phyloP scores from a whole-genome alignment of 2,329 filamentous ascomycete species.

The Fusarium avenaceum region DNA sequence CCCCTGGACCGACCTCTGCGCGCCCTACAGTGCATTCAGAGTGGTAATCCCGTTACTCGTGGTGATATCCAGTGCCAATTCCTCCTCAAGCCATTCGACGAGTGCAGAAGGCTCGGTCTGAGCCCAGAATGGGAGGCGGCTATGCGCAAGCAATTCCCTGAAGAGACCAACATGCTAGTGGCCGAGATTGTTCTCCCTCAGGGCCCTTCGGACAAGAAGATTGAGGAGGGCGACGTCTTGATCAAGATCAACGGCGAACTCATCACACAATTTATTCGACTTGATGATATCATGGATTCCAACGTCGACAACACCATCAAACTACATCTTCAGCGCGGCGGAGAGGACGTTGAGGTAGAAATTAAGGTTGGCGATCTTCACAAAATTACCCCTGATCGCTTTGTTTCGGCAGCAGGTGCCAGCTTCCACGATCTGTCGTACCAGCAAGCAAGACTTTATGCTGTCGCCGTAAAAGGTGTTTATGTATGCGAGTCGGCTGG shows the following conservation, averaged over 20 bases:
- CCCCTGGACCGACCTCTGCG: constrained; percentile 91
- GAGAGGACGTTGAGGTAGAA: constrained; percentile 86
- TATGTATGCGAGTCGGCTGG: constrained; percentile 96
- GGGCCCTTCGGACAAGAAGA: constrained; percentile 86
- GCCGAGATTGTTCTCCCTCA: constrained; percentile 94
- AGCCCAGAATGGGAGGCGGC: constrained; percentile 88
- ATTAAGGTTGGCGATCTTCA: constrained; percentile 91
- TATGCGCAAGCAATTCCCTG: constrained; percentile 85
- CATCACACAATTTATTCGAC: constrained; percentile 89
- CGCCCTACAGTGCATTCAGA: constrained; percentile 87
- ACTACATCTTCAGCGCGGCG: constrained; percentile 88
- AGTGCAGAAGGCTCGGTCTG: constrained; percentile 90
- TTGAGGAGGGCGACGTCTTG: constrained; percentile 94
- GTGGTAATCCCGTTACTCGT: constrained; percentile 80
- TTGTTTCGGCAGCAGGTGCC: constrained; percentile 92
- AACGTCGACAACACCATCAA: constrained; percentile 84
- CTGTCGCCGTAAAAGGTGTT: constrained; percentile 90
- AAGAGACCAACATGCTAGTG: constrained; percentile 96
- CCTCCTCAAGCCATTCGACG: constrained; percentile 96
- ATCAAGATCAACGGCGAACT: constrained; percentile 94
- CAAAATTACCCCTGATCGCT: constrained; percentile 93
- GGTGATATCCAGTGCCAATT: constrained; percentile 99
- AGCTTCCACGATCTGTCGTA: constrained; percentile 98
- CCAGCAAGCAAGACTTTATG: constrained; percentile 96
- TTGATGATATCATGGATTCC: constrained; percentile 93